Conservation (phyloP, 2,329 filamentous ascomycete species). For the Verticillium nubilum region DNA sequence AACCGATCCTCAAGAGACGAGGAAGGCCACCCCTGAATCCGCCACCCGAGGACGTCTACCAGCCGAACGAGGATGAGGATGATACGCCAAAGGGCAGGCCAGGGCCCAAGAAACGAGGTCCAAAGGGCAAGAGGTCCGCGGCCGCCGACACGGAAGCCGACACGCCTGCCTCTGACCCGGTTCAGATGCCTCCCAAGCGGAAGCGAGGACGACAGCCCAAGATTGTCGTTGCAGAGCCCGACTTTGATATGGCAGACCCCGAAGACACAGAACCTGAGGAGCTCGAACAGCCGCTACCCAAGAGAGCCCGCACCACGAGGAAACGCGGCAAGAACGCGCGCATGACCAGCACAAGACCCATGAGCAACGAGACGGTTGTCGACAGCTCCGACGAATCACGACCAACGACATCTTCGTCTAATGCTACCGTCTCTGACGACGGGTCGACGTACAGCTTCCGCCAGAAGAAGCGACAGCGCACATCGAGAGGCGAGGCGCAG, state of each 20-base stretch:
- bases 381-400: constrained; percentile 38
- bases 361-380: neutral
- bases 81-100: constrained; percentile 1
- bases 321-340: constrained; percentile 4
- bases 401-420: constrained; percentile 48
- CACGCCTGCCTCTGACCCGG: constrained; percentile 5
- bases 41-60: neutral
- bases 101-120: constrained; percentile 5
- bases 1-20: constrained; percentile 18
- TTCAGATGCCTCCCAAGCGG: constrained; percentile 7
- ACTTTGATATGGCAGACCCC: neutral
- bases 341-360: neutral
- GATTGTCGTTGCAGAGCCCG: constrained; percentile 2
- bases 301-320: constrained; percentile 8
- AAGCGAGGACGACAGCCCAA: constrained; percentile 12
- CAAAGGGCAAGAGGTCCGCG: constrained; percentile 6
- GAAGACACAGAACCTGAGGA: neutral
- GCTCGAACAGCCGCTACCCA: constrained; percentile 3
- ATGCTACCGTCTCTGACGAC: constrained; percentile 29
- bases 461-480: constrained; percentile 42
- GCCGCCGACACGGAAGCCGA: constrained; percentile 9
- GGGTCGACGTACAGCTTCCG: constrained; percentile 11
- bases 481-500: constrained; percentile 44
- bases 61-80: neutral
- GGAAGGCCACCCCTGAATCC: constrained; percentile 15